These are phyloP conservation scores for Lactifluus echinatus DNA, from an alignment of 768 basidiomycete species.

Conservation along the genomic window DNA sequence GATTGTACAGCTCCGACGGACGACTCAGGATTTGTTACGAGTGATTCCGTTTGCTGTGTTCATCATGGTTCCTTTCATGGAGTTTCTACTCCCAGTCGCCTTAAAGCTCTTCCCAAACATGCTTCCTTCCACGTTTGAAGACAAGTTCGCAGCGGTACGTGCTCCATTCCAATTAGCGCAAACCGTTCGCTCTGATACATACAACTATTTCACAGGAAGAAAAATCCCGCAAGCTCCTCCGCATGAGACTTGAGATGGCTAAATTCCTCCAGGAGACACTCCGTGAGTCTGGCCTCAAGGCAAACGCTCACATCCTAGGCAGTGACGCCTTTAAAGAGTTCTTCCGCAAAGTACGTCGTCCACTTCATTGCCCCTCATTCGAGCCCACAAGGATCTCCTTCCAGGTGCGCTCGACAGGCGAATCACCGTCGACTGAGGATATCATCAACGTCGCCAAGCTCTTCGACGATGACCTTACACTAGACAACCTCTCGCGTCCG, in stretches of 20 bases:
- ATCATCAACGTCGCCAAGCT: slow-evolving; percentile 92
- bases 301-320: slow-evolving; percentile 87
- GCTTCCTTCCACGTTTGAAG: slow-evolving; percentile 97
- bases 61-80: slow-evolving; percentile 97
- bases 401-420: slow-evolving; percentile 89
- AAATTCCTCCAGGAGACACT: slow-evolving; percentile 98
- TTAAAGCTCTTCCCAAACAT: slow-evolving; percentile 97
- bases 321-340: slow-evolving; percentile 98
- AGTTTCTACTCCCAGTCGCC: slow-evolving; percentile 88
- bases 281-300: slow-evolving; percentile 87
- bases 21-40: slow-evolving; percentile 86
- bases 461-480: slow-evolving; percentile 95
- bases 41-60: slow-evolving; percentile 95
- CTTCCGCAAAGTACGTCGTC: slow-evolving; percentile 76
- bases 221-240: slow-evolving; percentile 91
- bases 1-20: slow-evolving; percentile 68
- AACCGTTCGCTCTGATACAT: background rate
- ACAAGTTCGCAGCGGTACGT: slow-evolving; percentile 86
- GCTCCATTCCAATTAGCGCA: slow-evolving; percentile 1
- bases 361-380: background rate
- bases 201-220: slow-evolving; percentile 58
- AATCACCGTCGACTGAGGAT: slow-evolving; percentile 81
- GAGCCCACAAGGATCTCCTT: background rate
- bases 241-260: slow-evolving; percentile 95
- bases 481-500: slow-evolving; percentile 97